Conservation (phyloP, 2,329 filamentous ascomycete genomes). For the Neopestalotiopsis sp. region DNA sequence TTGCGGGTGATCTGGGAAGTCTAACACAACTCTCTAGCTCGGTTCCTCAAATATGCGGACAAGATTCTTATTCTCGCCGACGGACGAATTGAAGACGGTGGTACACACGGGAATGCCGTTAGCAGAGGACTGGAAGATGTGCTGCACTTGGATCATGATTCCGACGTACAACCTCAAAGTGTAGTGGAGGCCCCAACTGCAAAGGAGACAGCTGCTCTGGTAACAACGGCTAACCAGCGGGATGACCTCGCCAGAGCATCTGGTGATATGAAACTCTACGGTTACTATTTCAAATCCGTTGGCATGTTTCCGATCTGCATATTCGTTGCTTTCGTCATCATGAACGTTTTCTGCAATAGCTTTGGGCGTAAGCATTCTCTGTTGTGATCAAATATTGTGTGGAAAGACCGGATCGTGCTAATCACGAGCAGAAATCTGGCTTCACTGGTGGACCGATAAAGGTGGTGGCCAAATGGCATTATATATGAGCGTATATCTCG, state of each 20-base stretch:
- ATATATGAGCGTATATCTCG: slow-evolving; percentile 42
- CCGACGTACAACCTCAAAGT: background rate
- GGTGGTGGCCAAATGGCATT: slow-evolving; percentile 39
- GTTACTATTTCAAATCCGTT: slow-evolving; percentile 1
- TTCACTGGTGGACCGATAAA: slow-evolving; percentile 53
- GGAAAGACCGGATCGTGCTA: background rate
- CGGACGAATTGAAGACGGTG: background rate
- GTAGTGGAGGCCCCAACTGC: background rate
- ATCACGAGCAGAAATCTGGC: slow-evolving; percentile 44
- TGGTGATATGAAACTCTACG: background rate
- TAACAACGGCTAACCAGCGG: background rate
- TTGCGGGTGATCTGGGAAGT: background rate
- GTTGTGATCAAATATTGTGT: background rate
- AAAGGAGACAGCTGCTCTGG: background rate
- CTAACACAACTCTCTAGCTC: background rate
- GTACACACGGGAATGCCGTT: background rate
- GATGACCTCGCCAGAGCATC: slow-evolving; percentile 1
- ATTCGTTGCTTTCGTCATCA: background rate
- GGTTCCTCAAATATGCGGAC: background rate
- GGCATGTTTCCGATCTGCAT: background rate
- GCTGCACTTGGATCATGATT: background rate
- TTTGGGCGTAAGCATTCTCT: background rate
- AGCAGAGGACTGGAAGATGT: background rate
- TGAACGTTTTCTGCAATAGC: slow-evolving; percentile 6
- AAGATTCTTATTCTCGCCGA: background rate